Conservation (phyloP, 1,284 basidiomycete species). For the Melampsora americana region DNA sequence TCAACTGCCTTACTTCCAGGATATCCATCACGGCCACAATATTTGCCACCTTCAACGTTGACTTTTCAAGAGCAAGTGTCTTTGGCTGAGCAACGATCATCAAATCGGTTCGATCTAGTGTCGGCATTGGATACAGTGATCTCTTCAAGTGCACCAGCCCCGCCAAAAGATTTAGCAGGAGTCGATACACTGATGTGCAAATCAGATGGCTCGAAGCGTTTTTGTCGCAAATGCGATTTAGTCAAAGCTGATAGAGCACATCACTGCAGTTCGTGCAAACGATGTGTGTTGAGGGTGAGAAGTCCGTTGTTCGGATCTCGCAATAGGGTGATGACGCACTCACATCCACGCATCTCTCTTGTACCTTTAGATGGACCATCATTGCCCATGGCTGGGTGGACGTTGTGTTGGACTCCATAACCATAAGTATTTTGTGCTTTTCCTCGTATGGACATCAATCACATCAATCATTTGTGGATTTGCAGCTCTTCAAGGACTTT, state of each 20-base stretch:
- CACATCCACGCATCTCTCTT: background rate
- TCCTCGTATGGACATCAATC: slow-evolving; percentile 52
- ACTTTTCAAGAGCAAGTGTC: slow-evolving; percentile 37
- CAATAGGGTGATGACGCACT: background rate
- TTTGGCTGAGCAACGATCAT: background rate
- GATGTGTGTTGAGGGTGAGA: slow-evolving; percentile 48
- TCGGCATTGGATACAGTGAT: background rate
- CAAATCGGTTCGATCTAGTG: background rate
- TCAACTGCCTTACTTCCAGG: background rate
- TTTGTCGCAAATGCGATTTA: slow-evolving; percentile 47
- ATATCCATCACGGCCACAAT: background rate
- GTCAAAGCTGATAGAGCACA: slow-evolving; percentile 52
- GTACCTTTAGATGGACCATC: slow-evolving; percentile 43
- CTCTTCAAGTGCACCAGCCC: background rate
- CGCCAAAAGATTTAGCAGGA: background rate
- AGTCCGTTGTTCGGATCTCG: background rate
- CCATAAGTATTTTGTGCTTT: slow-evolving; percentile 55
- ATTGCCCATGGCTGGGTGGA: slow-evolving; percentile 52
- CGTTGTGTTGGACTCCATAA: slow-evolving; percentile 54
- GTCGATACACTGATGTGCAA: slow-evolving; percentile 40
- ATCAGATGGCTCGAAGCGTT: slow-evolving; percentile 39
- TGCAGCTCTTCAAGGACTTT: slow-evolving; percentile 49
- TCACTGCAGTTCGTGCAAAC: slow-evolving; percentile 50
- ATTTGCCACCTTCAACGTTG: background rate
- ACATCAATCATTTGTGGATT: slow-evolving; percentile 50